Evolutionary conservation across 148 eudicot genomes (phyloP), one percentile per base, ranked within the genome.

Genomic region (Oxyria digyna): DNA sequence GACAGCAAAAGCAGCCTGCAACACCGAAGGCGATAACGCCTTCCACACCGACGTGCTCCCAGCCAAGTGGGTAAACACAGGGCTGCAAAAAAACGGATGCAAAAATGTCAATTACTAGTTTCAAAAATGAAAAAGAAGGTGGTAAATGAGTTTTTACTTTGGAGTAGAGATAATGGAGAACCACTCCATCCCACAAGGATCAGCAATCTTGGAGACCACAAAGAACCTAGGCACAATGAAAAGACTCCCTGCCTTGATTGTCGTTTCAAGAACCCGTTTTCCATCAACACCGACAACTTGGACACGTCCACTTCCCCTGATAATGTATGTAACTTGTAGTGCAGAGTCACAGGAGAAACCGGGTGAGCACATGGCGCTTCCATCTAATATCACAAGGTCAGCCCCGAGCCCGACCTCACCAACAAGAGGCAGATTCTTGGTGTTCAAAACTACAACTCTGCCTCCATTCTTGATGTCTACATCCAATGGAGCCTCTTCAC

Each of bases 261-360:
- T 82, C 0, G 87, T 81, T 57, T 91, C 96, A 72, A 89, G 65
- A 13, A 83, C 86, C 35, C 92, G 82, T 78, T 87, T 90, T 9
- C 96, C 96, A 57, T 85, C 89, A 63, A 82, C 81, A 29, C 96
- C 96, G 27, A 87, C 96, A 17, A 91, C 84, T 70, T 91, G 96
- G 65, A 83, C 96, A 1, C 97, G 80, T 6, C 97, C 96, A 69
- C 92, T 89, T 6, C 97, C 97, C 70, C 86, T 82, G 0, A 87
- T 84, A 70, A 91, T 80, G 49, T 85, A 91, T 15, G 96, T 91
- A 55, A 91, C 92, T 77, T 89, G 96, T 21, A 81, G 78, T 18
- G 97, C 97, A 1, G 96, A 89, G 71, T 91, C 97, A 68, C 96
- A 89, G 1, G 96, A 89, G 71, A 91, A 91, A 4, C 91, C 95